Evolutionary conservation across 331 rosid species (phyloP), one percentile per base, ranked within the genome.

Genomic region (Rhamnella rubrinervis): DNA sequence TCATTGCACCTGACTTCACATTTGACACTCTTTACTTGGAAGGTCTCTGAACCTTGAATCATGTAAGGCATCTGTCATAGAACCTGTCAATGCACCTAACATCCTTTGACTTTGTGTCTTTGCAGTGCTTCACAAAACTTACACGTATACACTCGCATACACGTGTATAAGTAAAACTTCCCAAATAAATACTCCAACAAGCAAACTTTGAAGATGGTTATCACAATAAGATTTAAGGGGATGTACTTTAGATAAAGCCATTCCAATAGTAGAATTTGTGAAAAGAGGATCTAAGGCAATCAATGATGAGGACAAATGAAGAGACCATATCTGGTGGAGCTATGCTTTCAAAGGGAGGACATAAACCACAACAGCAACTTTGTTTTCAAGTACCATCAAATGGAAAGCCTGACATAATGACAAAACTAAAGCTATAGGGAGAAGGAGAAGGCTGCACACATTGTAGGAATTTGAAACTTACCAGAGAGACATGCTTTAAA

Each of bases 401-500:
- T 57, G 65, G 55, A 57, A 69, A 41, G 38, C 65, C 23, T 19
- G 40, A 69, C 39, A 14, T 15, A 23, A 8, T 39, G 7, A 21
- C 28, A 57, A 69, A 59, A 17, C 6, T 4, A 0, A 69, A 69
- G 60, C 14, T 55, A 25, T 8, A 40, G 16, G 58, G 23, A 25
- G 25, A 57, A 20, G 41, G 57, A 39, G 63, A 63, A 39, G 50
- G 65, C 0, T 71, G 67, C 67, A 44, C 50, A 44, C 75, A 71
- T 44, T 71, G 47, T 59, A 59, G 67, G 38, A 71, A 50, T 15
- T 4, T 14, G 5, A 61, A 71, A 52, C 76, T 49, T 26, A 71
- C 39, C 52, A 8, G 28, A 6, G 60, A 71, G 4, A 71, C 68
- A 11, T 71, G 68, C 35, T 70, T 70, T 25, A 70, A 70, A 47